Conservation (phyloP, 176 grass and related monocot genomes). For the Ensete glaucum region DNA sequence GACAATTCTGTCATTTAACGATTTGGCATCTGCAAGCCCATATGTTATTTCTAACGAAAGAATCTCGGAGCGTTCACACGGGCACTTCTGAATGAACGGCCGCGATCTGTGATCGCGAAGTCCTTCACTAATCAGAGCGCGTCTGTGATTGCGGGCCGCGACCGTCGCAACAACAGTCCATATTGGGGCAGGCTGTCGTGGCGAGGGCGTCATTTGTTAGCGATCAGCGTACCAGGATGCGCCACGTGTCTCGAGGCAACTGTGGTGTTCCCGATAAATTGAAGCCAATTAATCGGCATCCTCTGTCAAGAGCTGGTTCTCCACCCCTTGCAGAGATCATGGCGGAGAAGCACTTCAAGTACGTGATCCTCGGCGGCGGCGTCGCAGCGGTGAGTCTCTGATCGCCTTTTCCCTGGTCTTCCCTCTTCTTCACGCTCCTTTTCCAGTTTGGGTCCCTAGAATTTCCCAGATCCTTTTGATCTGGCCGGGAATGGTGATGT, state of each 20-base stretch:
- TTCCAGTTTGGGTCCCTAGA: not conserved
- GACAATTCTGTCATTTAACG: too few species aligned
- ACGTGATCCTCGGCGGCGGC: conserved; percentile 83
- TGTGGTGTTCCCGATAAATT: not conserved
- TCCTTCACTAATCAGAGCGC: too few species aligned
- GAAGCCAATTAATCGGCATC: not conserved
- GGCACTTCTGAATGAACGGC: not conserved
- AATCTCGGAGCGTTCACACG: not conserved
- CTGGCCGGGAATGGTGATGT: not conserved
- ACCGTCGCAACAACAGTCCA: too few species aligned
- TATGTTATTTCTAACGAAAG: not conserved
- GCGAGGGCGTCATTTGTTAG: not conserved
- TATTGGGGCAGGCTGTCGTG: not conserved
- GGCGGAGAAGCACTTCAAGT: conserved; percentile 85
- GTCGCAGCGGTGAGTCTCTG: conserved; percentile 45
- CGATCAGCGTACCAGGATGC: not conserved
- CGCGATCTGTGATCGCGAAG: not conserved
- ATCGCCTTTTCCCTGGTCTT: not conserved
- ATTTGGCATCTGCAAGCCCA: too few species aligned
- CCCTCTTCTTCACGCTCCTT: not conserved
- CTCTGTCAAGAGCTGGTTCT: not conserved
- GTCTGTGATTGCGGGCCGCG: too few species aligned
- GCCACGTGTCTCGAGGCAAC: not conserved
- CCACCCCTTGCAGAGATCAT: conserved; percentile 10
- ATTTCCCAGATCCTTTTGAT: not conserved